A percentile compares a stretch with the other conserved stretches of the same genome.
These are phyloP conservation scores for Coniochaeta sp. DNA, from an alignment of 2,329 filamentous ascomycete genomes.

Conservation along the genomic window DNA sequence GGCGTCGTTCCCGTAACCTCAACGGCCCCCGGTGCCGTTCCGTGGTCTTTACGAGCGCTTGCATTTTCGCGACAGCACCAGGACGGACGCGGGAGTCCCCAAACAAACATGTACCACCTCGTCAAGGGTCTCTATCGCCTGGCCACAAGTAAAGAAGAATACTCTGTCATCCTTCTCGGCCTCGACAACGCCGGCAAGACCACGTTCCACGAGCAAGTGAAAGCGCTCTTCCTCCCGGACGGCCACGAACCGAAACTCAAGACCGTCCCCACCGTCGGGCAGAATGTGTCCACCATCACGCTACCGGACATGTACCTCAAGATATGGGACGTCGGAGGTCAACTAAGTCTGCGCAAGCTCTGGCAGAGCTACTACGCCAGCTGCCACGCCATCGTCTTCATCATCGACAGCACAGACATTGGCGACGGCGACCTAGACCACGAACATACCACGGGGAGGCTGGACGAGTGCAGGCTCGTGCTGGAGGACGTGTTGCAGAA, in stretches of 20 bases:
- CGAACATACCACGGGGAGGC: slow-evolving; percentile 42
- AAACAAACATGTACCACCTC: slow-evolving; percentile 46
- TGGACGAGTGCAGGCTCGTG: slow-evolving; percentile 85
- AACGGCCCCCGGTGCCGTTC: neutral
- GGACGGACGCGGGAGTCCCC: neutral
- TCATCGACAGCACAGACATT: slow-evolving; percentile 91
- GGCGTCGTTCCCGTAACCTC: neutral
- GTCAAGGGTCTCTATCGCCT: slow-evolving; percentile 91
- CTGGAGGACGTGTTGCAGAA: slow-evolving; percentile 85
- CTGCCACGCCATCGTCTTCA: slow-evolving; percentile 95
- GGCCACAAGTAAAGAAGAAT: slow-evolving; percentile 97
- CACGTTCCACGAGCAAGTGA: slow-evolving; percentile 94
- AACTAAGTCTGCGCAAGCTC: slow-evolving; percentile 77
- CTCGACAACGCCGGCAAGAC: slow-evolving; percentile 99
- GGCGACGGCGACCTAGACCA: slow-evolving; percentile 66
- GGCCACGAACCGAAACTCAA: slow-evolving; percentile 61
- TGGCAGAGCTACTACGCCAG: slow-evolving; percentile 95
- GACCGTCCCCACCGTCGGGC: slow-evolving; percentile 93
- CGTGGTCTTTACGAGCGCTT: neutral
- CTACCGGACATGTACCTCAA: slow-evolving; percentile 95
- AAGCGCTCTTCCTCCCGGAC: slow-evolving; percentile 68
- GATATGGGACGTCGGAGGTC: slow-evolving; percentile 96
- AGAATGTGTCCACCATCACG: slow-evolving; percentile 89
- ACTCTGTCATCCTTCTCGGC: slow-evolving; percentile 92
- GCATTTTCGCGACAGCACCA: neutral